A percentile compares a stretch with the other conserved stretches of the same genome.
Conservation (phyloP, 108 stramenopile genomes). For the Cyclotella atomus region DNA sequence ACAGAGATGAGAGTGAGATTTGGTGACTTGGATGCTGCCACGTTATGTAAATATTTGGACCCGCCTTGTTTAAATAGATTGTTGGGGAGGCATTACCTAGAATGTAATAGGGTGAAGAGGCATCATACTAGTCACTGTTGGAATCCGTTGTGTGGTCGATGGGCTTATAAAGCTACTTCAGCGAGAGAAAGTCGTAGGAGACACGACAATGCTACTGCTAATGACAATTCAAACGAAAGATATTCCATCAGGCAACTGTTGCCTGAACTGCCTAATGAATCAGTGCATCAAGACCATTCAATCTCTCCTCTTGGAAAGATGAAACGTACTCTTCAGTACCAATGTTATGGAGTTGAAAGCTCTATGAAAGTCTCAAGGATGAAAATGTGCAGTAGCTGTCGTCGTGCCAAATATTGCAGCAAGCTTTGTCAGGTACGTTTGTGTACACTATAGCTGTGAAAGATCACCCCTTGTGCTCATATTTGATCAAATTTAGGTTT, state of each 20-base stretch:
- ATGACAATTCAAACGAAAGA: neutral
- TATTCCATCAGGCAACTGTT: conserved; percentile 17
- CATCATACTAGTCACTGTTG: conserved; percentile 87
- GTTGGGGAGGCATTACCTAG: conserved; percentile 68
- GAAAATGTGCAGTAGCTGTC: conserved; percentile 92
- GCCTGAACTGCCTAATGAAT: conserved; percentile 1
- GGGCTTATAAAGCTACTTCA: conserved; percentile 79
- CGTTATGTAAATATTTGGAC: conserved; percentile 68
- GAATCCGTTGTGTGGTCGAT: conserved; percentile 87
- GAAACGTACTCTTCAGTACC: conserved; percentile 6
- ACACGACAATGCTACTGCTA: neutral
- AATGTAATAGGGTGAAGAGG: conserved; percentile 56
- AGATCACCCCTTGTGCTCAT: too few relatives aligned
- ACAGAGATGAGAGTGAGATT: conserved; percentile 72
- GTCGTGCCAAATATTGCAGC: conserved; percentile 89
- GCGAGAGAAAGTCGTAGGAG: too few relatives aligned
- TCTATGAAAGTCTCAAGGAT: conserved; percentile 70
- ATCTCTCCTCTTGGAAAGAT: conserved; percentile 27
- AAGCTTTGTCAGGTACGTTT: conserved; percentile 89
- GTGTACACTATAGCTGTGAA: too few relatives aligned
- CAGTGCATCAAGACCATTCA: conserved; percentile 3
- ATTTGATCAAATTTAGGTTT: too few relatives aligned
- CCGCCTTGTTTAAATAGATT: conserved; percentile 73
- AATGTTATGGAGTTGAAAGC: neutral
- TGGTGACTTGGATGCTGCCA: conserved; percentile 72